Conservation (phyloP, 306 rosid genomes). For the Castanea mollissima region DNA sequence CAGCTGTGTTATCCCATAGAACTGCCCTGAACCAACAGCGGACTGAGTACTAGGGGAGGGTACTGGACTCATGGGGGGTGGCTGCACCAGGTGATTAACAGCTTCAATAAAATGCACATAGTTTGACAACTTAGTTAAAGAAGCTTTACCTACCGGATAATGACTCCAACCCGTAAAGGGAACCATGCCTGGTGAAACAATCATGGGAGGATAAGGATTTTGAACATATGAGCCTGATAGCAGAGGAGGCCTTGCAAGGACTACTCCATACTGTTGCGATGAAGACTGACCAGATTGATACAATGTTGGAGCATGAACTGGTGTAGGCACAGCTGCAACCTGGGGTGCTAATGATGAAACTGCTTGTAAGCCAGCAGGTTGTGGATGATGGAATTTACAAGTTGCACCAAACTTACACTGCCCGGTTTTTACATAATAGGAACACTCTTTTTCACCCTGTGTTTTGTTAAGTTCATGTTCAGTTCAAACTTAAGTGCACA, state of each 20-base stretch:
- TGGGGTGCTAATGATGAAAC: conserved; percentile 57
- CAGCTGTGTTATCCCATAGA: conserved; percentile 66
- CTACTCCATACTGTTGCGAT: conserved; percentile 66
- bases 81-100: conserved; percentile 48
- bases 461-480: conserved; percentile 20
- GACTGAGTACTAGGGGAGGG: conserved; percentile 65
- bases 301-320: conserved; percentile 45
- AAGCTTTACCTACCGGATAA: conserved; percentile 63
- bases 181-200: conserved; percentile 78
- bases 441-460: conserved; percentile 97
- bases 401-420: conserved; percentile 91
- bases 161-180: conserved; percentile 76
- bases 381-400: conserved; percentile 97
- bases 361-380: conserved; percentile 56
- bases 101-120: conserved; percentile 27
- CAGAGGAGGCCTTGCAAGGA: conserved; percentile 83
- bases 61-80: conserved; percentile 56
- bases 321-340: conserved; percentile 52
- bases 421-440: conserved; percentile 92
- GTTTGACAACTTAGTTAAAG: conserved; percentile 20
- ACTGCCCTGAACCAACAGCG: conserved; percentile 52
- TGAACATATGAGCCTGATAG: conserved; percentile 70
- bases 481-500: conserved; percentile 12
- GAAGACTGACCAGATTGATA: conserved; percentile 74
- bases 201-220: conserved; percentile 72